phyloP scores from a whole-genome alignment of 2,329 filamentous ascomycete species.

The Aureobasidium vineae region DNA sequence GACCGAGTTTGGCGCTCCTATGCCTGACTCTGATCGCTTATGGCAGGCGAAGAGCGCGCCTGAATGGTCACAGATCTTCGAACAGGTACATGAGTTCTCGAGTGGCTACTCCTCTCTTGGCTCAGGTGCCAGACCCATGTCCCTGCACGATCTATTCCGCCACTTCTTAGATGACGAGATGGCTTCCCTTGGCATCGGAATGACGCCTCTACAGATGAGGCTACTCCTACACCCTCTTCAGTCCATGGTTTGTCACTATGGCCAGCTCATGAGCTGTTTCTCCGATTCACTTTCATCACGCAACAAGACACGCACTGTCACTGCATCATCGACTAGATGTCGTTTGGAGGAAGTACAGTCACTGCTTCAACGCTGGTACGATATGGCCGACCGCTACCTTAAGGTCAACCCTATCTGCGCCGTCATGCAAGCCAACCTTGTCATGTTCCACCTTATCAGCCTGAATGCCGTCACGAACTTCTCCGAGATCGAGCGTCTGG shows the following conservation, averaged over 20 bases:
- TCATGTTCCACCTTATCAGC: slow-evolving; percentile 68
- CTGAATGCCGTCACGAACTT: slow-evolving; percentile 68
- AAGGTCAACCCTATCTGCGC: slow-evolving; percentile 58
- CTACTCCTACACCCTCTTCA: slow-evolving; percentile 68
- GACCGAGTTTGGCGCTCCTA: slow-evolving; percentile 62
- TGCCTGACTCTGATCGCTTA: slow-evolving; percentile 62
- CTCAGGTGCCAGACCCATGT: slow-evolving; percentile 55
- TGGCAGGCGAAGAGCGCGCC: slow-evolving; percentile 61
- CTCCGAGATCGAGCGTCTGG: slow-evolving; percentile 64
- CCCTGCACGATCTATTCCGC: slow-evolving; percentile 64
- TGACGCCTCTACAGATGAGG: slow-evolving; percentile 60
- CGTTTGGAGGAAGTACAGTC: slow-evolving; percentile 64
- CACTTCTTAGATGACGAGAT: slow-evolving; percentile 66
- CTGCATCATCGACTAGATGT: slow-evolving; percentile 59
- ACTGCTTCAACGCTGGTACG: slow-evolving; percentile 65
- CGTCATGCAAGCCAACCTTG: slow-evolving; percentile 63
- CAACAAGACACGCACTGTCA: slow-evolving; percentile 52
- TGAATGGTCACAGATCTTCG: slow-evolving; percentile 60
- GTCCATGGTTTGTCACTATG: slow-evolving; percentile 61
- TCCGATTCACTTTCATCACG: slow-evolving; percentile 54
- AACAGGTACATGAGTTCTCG: slow-evolving; percentile 57
- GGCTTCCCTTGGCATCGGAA: slow-evolving; percentile 50
- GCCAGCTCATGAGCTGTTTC: slow-evolving; percentile 65
- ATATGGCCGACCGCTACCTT: slow-evolving; percentile 58
- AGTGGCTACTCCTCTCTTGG: slow-evolving; percentile 55